Conservation (phyloP, 2,329 filamentous ascomycete genomes). For the Botrytis pseudocinerea region DNA sequence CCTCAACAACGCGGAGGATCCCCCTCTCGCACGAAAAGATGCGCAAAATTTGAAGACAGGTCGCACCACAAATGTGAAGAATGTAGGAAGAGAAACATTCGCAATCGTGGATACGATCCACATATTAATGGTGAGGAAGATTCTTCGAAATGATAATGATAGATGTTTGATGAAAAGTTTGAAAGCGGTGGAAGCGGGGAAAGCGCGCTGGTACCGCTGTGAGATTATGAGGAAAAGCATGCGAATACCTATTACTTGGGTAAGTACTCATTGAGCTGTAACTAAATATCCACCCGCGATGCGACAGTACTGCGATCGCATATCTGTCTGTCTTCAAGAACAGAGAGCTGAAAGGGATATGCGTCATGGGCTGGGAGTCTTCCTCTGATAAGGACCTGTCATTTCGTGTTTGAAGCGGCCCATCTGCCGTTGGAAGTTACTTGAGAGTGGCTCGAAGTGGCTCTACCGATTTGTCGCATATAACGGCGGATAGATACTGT, state of each 20-base stretch:
- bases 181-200: neutral
- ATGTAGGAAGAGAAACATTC: neutral
- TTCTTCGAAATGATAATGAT: neutral
- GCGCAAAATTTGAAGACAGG: neutral
- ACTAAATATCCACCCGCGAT: neutral
- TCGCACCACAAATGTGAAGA: neutral
- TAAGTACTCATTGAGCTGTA: neutral
- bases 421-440: neutral
- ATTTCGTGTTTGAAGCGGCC: neutral
- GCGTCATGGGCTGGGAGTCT: neutral
- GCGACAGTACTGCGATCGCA: neutral
- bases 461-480: neutral
- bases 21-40: neutral
- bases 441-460: neutral
- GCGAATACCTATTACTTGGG: neutral
- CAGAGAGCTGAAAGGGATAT: neutral
- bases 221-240: neutral
- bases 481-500: too few relatives aligned
- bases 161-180: neutral
- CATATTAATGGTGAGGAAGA: neutral
- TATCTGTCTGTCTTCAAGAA: neutral
- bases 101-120: neutral
- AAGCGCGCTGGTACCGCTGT: neutral
- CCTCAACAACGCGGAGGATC: neutral
- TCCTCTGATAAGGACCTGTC: neutral